phyloP scores from a whole-genome alignment of 768 basidiomycete genomes.

The Collybiopsis luxurians region DNA sequence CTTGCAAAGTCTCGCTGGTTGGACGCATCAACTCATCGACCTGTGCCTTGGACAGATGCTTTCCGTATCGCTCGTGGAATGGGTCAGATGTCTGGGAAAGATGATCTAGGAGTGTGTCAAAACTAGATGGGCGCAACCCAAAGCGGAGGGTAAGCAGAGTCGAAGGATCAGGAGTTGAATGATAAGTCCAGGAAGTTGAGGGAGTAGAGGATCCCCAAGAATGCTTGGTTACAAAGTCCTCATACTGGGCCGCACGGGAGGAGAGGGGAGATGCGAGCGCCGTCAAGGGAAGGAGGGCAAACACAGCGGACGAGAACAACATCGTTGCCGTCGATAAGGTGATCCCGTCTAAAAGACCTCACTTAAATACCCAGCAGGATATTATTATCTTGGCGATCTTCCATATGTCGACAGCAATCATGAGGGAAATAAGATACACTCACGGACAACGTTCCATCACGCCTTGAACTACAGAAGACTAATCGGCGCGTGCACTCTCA shows the following conservation, averaged over 20 bases:
- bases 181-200: not conserved
- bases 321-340: not conserved
- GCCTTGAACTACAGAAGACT: no score
- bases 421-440: no score
- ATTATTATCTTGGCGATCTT: no score
- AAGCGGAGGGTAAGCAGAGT: constrained; percentile 31
- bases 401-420: no score
- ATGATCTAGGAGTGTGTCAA: constrained; percentile 25
- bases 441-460: no score
- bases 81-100: constrained; percentile 30
- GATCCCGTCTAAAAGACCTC: no score
- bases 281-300: not conserved
- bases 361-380: no score
- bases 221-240: not conserved
- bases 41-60: no score
- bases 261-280: not conserved
- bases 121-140: constrained; percentile 27
- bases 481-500: no score
- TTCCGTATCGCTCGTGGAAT: no score
- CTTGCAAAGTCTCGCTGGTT: no score
- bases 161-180: constrained; percentile 5
- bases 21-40: no score
- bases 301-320: not conserved
- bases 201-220: constrained; percentile 1
- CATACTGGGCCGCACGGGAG: not conserved